These are phyloP conservation scores for Bipolaris gigantea DNA, from an alignment of 2,329 filamentous ascomycete species.

Conservation along the genomic window DNA sequence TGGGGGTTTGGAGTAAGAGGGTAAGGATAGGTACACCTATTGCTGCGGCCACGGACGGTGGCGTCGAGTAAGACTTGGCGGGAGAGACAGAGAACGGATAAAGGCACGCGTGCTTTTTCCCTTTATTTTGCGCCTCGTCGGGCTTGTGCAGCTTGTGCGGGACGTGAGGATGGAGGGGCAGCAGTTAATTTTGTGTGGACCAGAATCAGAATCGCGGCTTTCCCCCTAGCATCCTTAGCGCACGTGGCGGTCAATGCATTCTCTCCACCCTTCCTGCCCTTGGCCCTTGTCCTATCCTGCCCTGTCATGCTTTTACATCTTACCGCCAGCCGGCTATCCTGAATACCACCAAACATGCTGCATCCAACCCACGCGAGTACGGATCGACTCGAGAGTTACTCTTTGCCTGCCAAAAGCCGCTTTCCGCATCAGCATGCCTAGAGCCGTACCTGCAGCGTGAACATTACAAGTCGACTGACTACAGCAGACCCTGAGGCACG, in stretches of 20 bases:
- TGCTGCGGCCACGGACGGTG: constrained; percentile 19
- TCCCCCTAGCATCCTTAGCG: constrained; percentile 17
- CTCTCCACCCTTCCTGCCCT: constrained; percentile 1
- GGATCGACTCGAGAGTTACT: no score
- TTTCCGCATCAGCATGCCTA: constrained; percentile 1
- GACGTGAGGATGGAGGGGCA: constrained; percentile 22
- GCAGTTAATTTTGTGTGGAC: constrained; percentile 21
- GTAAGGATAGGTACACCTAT: constrained; percentile 9
- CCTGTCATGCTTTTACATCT: background rate
- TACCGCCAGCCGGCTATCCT: background rate
- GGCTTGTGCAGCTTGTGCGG: constrained; percentile 33
- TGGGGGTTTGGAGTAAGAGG: constrained; percentile 15
- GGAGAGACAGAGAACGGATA: constrained; percentile 11
- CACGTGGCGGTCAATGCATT: constrained; percentile 19
- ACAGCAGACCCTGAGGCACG: background rate
- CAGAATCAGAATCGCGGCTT: constrained; percentile 19
- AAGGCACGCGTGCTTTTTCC: constrained; percentile 19
- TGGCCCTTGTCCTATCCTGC: background rate
- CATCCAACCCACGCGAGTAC: background rate
- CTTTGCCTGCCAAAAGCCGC: background rate
- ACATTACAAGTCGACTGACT: constrained; percentile 1
- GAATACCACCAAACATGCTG: background rate
- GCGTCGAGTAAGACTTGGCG: constrained; percentile 14
- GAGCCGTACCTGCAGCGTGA: constrained; percentile 13
- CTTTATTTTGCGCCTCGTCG: constrained; percentile 28